Evolutionary conservation across 768 basidiomycete species (phyloP).

Genomic region (Lactifluus pinguis): DNA sequence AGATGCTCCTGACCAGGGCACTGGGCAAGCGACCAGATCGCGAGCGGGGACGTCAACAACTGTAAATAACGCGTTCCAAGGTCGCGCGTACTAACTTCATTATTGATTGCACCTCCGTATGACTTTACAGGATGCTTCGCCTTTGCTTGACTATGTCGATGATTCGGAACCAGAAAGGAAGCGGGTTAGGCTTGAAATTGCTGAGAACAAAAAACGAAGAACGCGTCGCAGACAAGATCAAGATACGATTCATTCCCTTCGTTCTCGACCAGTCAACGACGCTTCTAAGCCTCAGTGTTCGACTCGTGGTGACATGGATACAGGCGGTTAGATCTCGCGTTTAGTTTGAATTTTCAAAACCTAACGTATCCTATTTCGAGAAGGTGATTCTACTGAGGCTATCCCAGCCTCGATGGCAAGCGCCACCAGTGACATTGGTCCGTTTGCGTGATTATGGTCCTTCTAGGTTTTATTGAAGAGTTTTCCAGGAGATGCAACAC

Average conservation of each 20-base stretch:
- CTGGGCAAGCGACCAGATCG: not conserved
- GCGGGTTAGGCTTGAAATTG: conserved; percentile 25
- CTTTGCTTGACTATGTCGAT: conserved; percentile 32
- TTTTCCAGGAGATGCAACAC: not conserved
- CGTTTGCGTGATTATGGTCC: not conserved
- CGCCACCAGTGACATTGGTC: conserved; percentile 18
- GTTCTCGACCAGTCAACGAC: not conserved
- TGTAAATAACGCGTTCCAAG: conserved; percentile 19
- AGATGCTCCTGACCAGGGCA: not conserved
- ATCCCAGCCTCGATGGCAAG: not conserved
- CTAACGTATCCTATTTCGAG: not conserved
- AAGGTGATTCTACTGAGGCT: not conserved
- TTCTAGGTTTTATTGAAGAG: not conserved
- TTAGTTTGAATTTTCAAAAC: not conserved
- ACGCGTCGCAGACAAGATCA: conserved; percentile 2
- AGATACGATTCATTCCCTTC: not conserved
- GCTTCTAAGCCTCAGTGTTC: not conserved
- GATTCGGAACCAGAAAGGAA: conserved; percentile 70
- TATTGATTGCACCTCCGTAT: not conserved
- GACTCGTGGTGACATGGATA: not conserved
- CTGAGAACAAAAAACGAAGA: conserved; percentile 21
- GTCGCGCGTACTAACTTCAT: not conserved
- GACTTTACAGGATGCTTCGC: not conserved
- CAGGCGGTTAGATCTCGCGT: not conserved
- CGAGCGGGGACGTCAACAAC: conserved; percentile 2